phyloP scores from a whole-genome alignment of 108 stramenopile genomes.

The Skeletonema potamos region DNA sequence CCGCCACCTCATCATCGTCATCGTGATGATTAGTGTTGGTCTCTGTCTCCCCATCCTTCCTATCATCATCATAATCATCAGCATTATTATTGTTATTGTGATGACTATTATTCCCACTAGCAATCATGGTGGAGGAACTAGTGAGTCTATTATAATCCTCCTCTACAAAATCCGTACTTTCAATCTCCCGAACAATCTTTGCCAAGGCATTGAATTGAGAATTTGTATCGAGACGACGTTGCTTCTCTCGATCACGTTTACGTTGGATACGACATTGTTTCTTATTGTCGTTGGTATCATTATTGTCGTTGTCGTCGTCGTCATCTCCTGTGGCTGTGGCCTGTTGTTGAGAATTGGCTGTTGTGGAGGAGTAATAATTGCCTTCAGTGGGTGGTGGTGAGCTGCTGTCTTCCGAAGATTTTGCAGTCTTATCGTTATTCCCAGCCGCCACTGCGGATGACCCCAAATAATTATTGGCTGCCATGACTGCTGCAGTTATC shows the following conservation, averaged over 20 bases:
- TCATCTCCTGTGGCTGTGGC: too few relatives aligned
- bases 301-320: not conserved
- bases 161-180: slow-evolving; percentile 51
- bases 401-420: too few relatives aligned
- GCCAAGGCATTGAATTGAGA: slow-evolving; percentile 70
- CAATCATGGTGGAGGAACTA: too few relatives aligned
- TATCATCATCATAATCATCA: not conserved
- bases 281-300: slow-evolving; percentile 27
- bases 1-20: not conserved
- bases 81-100: too few relatives aligned
- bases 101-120: too few relatives aligned
- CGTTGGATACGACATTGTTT: slow-evolving; percentile 69
- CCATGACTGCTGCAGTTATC: not conserved
- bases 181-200: slow-evolving; percentile 65
- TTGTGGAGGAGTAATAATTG: not conserved
- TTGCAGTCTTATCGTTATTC: too few relatives aligned
- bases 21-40: not conserved
- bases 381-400: too few relatives aligned
- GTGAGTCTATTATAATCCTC: slow-evolving; percentile 14
- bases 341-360: not conserved
- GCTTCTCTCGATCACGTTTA: slow-evolving; percentile 81
- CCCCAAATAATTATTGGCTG: not conserved
- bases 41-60: not conserved
- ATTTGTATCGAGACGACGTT: slow-evolving; percentile 79
- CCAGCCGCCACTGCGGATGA: too few relatives aligned